These are phyloP conservation scores for Colletotrichum sp. DNA, from an alignment of 2,329 filamentous ascomycete genomes.

Conservation along the genomic window DNA sequence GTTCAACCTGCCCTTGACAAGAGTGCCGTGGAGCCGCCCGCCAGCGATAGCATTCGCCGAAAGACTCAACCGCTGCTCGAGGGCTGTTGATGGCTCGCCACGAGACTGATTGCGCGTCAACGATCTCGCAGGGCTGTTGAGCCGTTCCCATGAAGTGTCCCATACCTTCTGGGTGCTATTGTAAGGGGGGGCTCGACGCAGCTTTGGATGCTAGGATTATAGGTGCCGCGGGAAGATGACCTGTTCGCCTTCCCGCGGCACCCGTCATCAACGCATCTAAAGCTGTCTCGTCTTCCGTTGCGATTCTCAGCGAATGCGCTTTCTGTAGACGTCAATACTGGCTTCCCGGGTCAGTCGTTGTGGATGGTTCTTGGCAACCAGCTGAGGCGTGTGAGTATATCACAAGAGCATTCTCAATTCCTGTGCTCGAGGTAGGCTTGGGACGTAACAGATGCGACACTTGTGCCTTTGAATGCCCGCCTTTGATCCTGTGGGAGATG, in stretches of 20 bases:
- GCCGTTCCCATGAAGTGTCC: neutral
- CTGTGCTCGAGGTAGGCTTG: neutral
- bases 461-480: neutral
- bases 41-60: neutral
- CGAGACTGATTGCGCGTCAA: neutral
- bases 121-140: neutral
- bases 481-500: neutral
- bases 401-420: neutral
- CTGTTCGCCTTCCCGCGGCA: neutral
- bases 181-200: neutral
- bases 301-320: neutral
- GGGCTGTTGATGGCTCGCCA: neutral
- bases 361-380: neutral
- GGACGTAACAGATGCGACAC: neutral
- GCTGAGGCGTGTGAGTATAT: neutral
- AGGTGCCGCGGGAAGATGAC: neutral
- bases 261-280: neutral
- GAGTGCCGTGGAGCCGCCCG: neutral
- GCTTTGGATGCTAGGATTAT: neutral
- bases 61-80: neutral
- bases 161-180: neutral
- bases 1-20: neutral
- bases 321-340: neutral
- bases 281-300: neutral
- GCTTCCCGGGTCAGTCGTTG: neutral